These are phyloP conservation scores for Lepidium aucheri DNA, from an alignment of 345 rosid species.

Conservation along the genomic window DNA sequence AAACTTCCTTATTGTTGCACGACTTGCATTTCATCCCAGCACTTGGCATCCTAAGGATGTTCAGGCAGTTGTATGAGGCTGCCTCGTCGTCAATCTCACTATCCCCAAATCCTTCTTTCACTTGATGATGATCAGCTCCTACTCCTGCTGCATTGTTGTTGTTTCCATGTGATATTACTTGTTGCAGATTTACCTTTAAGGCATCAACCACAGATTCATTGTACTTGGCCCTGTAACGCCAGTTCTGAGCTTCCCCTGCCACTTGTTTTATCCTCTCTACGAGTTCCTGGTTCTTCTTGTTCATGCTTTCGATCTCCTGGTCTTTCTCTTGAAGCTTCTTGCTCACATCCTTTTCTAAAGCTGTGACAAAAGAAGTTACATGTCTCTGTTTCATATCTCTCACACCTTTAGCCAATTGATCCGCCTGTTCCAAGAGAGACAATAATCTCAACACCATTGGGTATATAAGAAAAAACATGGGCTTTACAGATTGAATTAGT, in stretches of 20 bases:
- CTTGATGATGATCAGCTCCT: slow-evolving; percentile 42
- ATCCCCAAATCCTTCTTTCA: slow-evolving; percentile 85
- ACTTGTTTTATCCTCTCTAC: slow-evolving; percentile 58
- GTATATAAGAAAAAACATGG: not conserved
- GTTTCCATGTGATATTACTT: slow-evolving; percentile 63
- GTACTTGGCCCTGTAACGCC: slow-evolving; percentile 74
- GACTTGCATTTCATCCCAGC: slow-evolving; percentile 49
- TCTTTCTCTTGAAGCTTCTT: slow-evolving; percentile 70
- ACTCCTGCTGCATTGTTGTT: not conserved
- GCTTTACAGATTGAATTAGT: not conserved
- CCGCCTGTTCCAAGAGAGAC: slow-evolving; percentile 36
- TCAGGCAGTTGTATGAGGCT: slow-evolving; percentile 50
- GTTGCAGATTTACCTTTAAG: slow-evolving; percentile 61
- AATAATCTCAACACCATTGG: not conserved
- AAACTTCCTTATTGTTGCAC: slow-evolving; percentile 60
- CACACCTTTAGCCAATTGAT: slow-evolving; percentile 53
- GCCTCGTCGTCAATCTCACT: slow-evolving; percentile 76
- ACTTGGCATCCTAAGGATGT: slow-evolving; percentile 27
- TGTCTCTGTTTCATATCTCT: slow-evolving; percentile 70
- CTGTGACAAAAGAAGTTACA: slow-evolving; percentile 43
- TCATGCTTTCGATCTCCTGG: slow-evolving; percentile 57
- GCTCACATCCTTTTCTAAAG: slow-evolving; percentile 54
- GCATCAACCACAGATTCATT: slow-evolving; percentile 64
- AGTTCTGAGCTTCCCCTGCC: slow-evolving; percentile 61
- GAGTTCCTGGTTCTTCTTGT: slow-evolving; percentile 61